phyloP scores from a whole-genome alignment of 768 basidiomycete species.

The Melanogaster broomeanus region DNA sequence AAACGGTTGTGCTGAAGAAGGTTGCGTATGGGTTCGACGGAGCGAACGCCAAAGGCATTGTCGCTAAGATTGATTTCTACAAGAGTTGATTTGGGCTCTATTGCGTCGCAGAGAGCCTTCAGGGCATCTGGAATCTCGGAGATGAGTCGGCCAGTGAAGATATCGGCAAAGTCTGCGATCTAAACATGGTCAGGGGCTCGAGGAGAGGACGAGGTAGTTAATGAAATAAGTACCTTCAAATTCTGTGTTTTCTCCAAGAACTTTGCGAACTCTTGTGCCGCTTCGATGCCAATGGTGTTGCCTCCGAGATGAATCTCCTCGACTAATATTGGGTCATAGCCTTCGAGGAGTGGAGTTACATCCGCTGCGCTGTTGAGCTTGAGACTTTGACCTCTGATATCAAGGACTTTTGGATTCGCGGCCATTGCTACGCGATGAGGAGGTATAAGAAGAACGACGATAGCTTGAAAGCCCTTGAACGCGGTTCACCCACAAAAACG shows the following conservation, averaged over 20 bases:
- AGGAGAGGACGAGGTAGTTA: not conserved
- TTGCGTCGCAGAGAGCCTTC: constrained; percentile 82
- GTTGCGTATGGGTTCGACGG: constrained; percentile 90
- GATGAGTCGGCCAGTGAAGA: constrained; percentile 97
- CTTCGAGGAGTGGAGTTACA: constrained; percentile 69
- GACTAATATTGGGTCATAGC: constrained; percentile 62
- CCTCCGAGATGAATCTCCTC: constrained; percentile 94
- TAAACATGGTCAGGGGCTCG: constrained; percentile 32
- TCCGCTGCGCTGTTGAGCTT: constrained; percentile 80
- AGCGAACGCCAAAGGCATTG: constrained; percentile 96
- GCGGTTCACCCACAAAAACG: not conserved
- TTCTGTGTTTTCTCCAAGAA: constrained; percentile 67
- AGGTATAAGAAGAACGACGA: not conserved
- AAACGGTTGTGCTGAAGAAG: constrained; percentile 83
- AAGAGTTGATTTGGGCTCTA: constrained; percentile 78
- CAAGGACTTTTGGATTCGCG: constrained; percentile 18
- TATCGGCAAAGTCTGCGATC: constrained; percentile 96
- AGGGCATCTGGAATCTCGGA: constrained; percentile 92
- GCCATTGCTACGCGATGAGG: constrained; percentile 14
- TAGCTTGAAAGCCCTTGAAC: not conserved
- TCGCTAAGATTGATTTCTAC: constrained; percentile 90
- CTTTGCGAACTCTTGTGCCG: constrained; percentile 80
- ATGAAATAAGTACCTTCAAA: constrained; percentile 58
- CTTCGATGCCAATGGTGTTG: constrained; percentile 92
- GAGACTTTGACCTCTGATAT: constrained; percentile 41